phyloP scores from a whole-genome alignment of 2,329 filamentous ascomycete genomes.

The Myotisia sp. region DNA sequence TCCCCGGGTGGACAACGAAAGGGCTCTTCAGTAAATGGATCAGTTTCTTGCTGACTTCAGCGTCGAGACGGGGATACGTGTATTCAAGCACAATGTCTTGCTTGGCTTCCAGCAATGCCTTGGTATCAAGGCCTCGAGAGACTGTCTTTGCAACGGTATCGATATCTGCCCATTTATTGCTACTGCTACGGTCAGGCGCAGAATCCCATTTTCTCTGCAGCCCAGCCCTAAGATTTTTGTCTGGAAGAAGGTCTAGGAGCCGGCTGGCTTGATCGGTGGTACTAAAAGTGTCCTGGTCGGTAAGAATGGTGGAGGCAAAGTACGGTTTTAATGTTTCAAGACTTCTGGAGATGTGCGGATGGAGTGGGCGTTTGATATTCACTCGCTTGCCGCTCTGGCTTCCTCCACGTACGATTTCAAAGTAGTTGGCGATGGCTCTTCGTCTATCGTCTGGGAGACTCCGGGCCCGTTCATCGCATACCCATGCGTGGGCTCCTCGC shows the following conservation, averaged over 20 bases:
- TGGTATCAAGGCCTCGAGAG: constrained; percentile 58
- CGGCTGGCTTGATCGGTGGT: constrained; percentile 56
- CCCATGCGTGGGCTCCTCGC: constrained; percentile 94
- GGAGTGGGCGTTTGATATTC: constrained; percentile 68
- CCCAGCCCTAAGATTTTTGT: constrained; percentile 60
- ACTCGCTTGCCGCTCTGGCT: constrained; percentile 76
- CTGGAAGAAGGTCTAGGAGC: constrained; percentile 72
- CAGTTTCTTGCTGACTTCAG: constrained; percentile 91
- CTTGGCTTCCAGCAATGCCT: constrained; percentile 70
- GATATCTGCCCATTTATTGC: constrained; percentile 87
- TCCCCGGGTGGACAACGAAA: constrained; percentile 91
- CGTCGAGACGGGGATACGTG: constrained; percentile 91
- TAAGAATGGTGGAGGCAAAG: constrained; percentile 70
- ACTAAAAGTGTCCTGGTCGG: constrained; percentile 74
- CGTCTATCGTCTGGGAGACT: constrained; percentile 74
- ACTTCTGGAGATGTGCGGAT: constrained; percentile 78
- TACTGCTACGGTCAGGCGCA: constrained; percentile 59
- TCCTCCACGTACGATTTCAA: constrained; percentile 80
- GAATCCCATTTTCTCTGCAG: constrained; percentile 85
- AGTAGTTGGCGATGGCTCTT: constrained; percentile 70
- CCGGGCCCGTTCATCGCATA: constrained; percentile 79
- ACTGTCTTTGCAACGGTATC: constrained; percentile 63
- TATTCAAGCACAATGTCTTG: constrained; percentile 95
- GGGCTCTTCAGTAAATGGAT: constrained; percentile 97
- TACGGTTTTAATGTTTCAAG: constrained; percentile 70